Percentiles rank a stretch among this genome's conserved stretches.
Evolutionary conservation across 73 alveolate genomes (phyloP).

Genomic region (Paramecium sexaurelia): DNA sequence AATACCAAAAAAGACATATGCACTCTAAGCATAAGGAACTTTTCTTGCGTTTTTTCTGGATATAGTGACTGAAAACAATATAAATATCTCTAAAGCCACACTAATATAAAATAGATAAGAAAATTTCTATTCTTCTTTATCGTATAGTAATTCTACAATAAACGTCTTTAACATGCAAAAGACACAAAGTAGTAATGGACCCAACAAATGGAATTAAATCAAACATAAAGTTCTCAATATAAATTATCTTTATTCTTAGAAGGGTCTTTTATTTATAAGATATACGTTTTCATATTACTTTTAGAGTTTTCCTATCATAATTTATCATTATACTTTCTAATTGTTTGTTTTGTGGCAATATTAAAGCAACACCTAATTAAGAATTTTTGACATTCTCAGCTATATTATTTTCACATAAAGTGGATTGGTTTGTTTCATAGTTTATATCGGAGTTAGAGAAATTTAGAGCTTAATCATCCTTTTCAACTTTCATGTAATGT

Average conservation of each 20-base stretch:
- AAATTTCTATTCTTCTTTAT: not conserved
- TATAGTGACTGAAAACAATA: not conserved
- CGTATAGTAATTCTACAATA: not conserved
- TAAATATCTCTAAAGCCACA: not conserved
- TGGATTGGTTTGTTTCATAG: not conserved
- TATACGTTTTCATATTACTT: not conserved
- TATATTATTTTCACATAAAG: not conserved
- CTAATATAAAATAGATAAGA: not conserved
- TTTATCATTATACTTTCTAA: not conserved
- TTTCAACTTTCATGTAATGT: not conserved
- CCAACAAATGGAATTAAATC: not conserved
- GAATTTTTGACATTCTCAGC: not conserved
- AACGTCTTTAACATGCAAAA: conserved; percentile 24
- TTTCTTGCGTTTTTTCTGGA: not conserved
- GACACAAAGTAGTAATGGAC: not conserved
- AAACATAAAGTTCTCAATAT: conserved; percentile 8
- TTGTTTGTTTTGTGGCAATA: not conserved
- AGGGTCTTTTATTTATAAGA: not conserved
- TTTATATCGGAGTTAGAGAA: not conserved
- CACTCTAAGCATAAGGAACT: conserved; percentile 22
- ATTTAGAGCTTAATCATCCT: not conserved
- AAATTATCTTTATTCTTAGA: not conserved
- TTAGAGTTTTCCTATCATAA: not conserved
- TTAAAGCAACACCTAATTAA: not conserved
- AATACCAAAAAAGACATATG: conserved; percentile 20